Percentiles rank a stretch among this genome's conserved stretches.
Evolutionary conservation across 768 basidiomycete genomes (phyloP).

Genomic region (Podaxis sp.): DNA sequence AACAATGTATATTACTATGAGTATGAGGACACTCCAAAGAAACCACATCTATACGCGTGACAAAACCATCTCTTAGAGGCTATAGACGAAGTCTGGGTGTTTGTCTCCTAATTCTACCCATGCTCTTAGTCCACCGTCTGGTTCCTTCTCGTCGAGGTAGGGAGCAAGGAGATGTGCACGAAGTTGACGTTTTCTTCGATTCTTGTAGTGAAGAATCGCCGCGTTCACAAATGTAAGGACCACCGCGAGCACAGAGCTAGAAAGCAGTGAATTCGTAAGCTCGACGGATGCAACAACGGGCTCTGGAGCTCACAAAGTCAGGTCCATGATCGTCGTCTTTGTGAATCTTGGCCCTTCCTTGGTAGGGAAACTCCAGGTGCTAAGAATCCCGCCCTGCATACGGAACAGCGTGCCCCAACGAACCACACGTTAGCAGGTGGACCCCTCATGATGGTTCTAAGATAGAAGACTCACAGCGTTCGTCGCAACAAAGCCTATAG

Average conservation of each 20-base stretch:
- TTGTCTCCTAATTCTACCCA: constrained; percentile 35
- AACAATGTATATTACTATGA: too few relatives aligned
- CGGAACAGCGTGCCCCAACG: not conserved
- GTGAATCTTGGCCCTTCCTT: constrained; percentile 35
- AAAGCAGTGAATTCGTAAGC: too few relatives aligned
- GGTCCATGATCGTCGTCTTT: constrained; percentile 35
- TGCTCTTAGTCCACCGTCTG: constrained; percentile 24
- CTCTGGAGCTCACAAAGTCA: constrained; percentile 29
- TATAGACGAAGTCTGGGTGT: constrained; percentile 36
- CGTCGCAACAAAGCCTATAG: constrained; percentile 32
- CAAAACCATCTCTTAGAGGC: constrained; percentile 14
- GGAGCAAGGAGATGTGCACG: constrained; percentile 28
- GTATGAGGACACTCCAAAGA: too few relatives aligned
- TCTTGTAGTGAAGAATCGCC: constrained; percentile 26
- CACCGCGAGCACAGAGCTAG: constrained; percentile 26
- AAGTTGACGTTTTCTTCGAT: constrained; percentile 23
- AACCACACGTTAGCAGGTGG: too few relatives aligned
- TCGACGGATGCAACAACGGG: not conserved
- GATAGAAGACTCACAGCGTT: constrained; percentile 26
- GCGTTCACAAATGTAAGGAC: constrained; percentile 25
- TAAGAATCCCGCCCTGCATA: constrained; percentile 35
- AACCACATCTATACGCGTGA: too few relatives aligned
- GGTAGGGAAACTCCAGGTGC: constrained; percentile 38
- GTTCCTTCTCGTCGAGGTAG: constrained; percentile 26
- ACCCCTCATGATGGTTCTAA: not conserved